Evolutionary conservation across 2,329 filamentous ascomycete species (phyloP).

Genomic region (Cyphellophora attinorum): DNA sequence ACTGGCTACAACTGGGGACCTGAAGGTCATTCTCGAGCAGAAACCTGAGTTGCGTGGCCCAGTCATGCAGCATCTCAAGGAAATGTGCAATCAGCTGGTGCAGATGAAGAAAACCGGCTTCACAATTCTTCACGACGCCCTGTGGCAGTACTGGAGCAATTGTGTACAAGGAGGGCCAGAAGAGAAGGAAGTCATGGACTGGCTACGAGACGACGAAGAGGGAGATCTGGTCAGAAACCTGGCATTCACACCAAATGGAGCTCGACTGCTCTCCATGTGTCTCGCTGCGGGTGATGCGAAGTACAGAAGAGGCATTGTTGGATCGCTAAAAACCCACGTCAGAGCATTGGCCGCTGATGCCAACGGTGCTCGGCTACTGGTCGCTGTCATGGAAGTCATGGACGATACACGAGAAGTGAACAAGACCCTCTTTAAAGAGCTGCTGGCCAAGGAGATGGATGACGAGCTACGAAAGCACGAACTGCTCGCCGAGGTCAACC

Average conservation of each 20-base stretch:
- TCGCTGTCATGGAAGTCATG: constrained; percentile 80
- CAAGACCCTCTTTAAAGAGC: constrained; percentile 79
- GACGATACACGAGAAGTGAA: constrained; percentile 86
- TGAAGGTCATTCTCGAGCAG: constrained; percentile 63
- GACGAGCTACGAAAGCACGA: constrained; percentile 32
- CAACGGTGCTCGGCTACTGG: constrained; percentile 69
- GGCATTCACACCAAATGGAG: constrained; percentile 85
- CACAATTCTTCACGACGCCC: constrained; percentile 95
- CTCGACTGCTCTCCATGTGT: constrained; percentile 69
- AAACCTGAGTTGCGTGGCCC: constrained; percentile 77
- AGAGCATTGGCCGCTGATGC: constrained; percentile 74
- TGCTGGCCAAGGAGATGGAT: constrained; percentile 58
- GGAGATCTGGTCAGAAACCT: constrained; percentile 90
- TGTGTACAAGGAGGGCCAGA: constrained; percentile 69
- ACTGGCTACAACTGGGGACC: constrained; percentile 44
- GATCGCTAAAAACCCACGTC: constrained; percentile 81
- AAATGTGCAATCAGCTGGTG: constrained; percentile 82
- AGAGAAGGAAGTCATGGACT: constrained; percentile 76
- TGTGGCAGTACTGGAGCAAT: constrained; percentile 91
- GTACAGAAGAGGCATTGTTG: constrained; percentile 81
- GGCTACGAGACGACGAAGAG: constrained; percentile 83
- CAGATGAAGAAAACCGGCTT: constrained; percentile 97
- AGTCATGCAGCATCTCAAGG: constrained; percentile 75
- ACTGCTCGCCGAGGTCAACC: constrained; percentile 31
- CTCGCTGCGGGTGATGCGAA: constrained; percentile 82